Evolutionary conservation across 2,329 filamentous ascomycete species (phyloP), one percentile per base, ranked within the genome.

Genomic region (Madurella fahalii): DNA sequence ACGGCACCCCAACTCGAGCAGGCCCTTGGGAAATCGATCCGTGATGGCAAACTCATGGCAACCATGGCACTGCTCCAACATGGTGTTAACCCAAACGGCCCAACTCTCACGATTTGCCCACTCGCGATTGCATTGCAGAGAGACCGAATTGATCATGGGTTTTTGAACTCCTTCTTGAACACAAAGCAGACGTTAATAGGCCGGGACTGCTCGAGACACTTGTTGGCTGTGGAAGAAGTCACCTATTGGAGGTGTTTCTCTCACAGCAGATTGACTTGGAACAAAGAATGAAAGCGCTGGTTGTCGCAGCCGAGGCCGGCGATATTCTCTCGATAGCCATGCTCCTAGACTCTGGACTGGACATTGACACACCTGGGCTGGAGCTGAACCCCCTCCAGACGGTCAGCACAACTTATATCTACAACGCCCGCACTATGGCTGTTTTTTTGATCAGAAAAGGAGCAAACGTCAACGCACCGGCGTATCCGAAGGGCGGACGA

Each of bases 381-480:
- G 5, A 25, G 13, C 34, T 50, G 4, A 46, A 44, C 16, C 31
- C 52, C 0, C 17, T 54, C 34, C 52, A 54, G 20, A 13, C 16
- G 2, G 46, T 40, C 25, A 31, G n/a, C n/a, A n/a, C n/a, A n/a
- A n/a, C n/a, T n/a, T n/a, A n/a, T n/a, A n/a, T n/a, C n/a, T n/a
- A n/a, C n/a, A n/a, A n/a, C n/a, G n/a, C n/a, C n/a, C n/a, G n/a
- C n/a, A n/a, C n/a, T n/a, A 50, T 45, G 46, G 40, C 45, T 17
- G 17, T 40, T 12, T 50, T 50, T n/a, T 31, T 54, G 16, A 4
- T 54, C 11, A 18, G 43, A 9, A 42, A 18, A 37, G 42, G 42
- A 5, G 52, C 52, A 12, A 31, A 50, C n/a, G 37, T 54, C 15
- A 50, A 54, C 18, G 47, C 52, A 4, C 31, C 47, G 25, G 52